A percentile compares a stretch with the other conserved stretches of the same genome.
Conservation (phyloP, 139 green algal genomes). For the Pleodorina starrii region DNA sequence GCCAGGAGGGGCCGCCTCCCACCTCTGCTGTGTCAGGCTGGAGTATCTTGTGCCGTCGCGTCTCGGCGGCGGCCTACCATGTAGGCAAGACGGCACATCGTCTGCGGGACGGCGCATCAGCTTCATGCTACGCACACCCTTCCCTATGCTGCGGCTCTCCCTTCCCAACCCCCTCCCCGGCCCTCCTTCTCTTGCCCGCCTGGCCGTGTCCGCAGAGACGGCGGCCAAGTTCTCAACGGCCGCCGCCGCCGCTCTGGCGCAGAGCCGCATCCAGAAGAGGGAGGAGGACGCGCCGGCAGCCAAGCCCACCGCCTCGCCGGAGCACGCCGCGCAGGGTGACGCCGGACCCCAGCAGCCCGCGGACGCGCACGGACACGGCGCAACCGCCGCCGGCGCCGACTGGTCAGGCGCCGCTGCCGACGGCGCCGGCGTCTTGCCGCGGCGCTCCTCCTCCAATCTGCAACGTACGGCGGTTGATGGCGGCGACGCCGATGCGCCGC, state of each 20-base stretch:
- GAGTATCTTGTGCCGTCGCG: no score
- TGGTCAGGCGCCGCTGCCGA: not conserved
- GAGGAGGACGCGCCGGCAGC: conserved; percentile 12
- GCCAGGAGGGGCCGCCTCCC: no score
- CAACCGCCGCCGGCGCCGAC: not conserved
- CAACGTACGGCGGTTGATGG: not conserved
- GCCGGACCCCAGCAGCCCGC: not conserved
- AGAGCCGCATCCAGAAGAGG: not conserved
- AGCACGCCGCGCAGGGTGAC: not conserved
- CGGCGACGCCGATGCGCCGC: not conserved
- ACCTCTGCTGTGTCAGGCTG: no score
- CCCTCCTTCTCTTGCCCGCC: not conserved
- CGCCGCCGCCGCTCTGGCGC: conserved; percentile 58
- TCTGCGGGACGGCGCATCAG: no score
- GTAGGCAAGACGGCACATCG: no score
- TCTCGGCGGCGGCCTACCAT: no score
- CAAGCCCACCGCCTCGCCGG: not conserved
- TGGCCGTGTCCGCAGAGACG: conserved; percentile 49
- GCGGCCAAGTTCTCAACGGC: conserved; percentile 73
- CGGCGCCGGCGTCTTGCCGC: not conserved
- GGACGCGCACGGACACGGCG: not conserved
- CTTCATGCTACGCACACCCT: no score
- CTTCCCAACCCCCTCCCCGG: not conserved
- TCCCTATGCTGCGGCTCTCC: no score
- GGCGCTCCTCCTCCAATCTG: not conserved